phyloP scores from a whole-genome alignment of 164 flowering plant genomes.

The Liriodendron chinense region DNA sequence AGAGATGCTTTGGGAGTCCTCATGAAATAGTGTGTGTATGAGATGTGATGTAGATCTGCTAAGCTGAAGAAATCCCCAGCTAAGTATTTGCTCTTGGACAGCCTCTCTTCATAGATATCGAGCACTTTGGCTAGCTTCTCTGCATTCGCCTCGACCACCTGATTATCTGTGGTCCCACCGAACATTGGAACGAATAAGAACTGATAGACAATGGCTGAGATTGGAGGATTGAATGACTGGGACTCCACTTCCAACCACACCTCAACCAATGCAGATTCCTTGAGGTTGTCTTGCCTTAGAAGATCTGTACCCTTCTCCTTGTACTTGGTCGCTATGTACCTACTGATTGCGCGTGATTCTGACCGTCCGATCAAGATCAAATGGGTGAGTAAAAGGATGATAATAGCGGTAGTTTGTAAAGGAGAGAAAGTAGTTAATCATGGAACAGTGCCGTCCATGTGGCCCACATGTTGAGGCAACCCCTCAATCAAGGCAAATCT shows the following conservation, averaged over 20 bases:
- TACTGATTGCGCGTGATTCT: constrained; percentile 50
- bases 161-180: constrained; percentile 35
- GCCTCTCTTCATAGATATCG: constrained; percentile 55
- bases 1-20: constrained; percentile 35
- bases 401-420: too few species aligned
- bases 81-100: constrained; percentile 41
- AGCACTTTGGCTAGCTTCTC: constrained; percentile 52
- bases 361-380: not conserved
- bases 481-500: too few species aligned
- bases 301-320: constrained; percentile 45
- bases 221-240: constrained; percentile 47
- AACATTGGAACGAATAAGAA: constrained; percentile 28
- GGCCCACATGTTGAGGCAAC: too few species aligned
- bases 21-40: constrained; percentile 50
- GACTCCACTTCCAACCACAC: constrained; percentile 67
- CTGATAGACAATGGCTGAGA: constrained; percentile 36
- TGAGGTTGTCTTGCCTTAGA: constrained; percentile 16
- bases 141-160: constrained; percentile 26
- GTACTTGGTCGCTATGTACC: constrained; percentile 45
- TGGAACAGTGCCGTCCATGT: too few species aligned
- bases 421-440: too few species aligned
- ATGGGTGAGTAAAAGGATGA: too few species aligned
- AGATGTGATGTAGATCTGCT: constrained; percentile 54
- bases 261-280: constrained; percentile 17
- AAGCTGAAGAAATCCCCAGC: constrained; percentile 53